Percentiles rank a stretch among this genome's conserved stretches.
These are phyloP conservation scores for Sphaerulina populicola DNA, from an alignment of 2,329 filamentous ascomycete genomes.

Conservation along the genomic window DNA sequence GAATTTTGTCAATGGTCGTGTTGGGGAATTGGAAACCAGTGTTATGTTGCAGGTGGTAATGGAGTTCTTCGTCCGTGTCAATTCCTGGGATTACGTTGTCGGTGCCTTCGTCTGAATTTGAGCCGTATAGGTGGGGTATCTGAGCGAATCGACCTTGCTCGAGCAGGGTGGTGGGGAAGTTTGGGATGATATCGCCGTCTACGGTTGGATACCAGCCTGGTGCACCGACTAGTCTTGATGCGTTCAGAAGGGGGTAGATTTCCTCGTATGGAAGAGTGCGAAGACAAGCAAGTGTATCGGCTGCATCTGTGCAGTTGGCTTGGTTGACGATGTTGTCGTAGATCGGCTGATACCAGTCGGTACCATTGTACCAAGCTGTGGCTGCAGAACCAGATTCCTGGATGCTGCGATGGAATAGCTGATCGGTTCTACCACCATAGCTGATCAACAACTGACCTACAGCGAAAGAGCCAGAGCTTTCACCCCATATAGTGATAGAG, in stretches of 20 bases:
- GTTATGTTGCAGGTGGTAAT: constrained; percentile 14
- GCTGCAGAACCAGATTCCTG: constrained; percentile 35
- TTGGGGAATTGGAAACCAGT: constrained; percentile 19
- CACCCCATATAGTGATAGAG: constrained; percentile 17
- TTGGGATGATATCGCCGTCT: constrained; percentile 50
- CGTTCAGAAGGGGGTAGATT: constrained; percentile 19
- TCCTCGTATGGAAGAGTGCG: constrained; percentile 38
- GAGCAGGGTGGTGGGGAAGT: constrained; percentile 48
- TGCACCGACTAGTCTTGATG: constrained; percentile 20
- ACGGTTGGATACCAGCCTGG: constrained; percentile 39
- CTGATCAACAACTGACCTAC: constrained; percentile 41
- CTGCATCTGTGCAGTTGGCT: constrained; percentile 15
- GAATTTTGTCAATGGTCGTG: constrained; percentile 17
- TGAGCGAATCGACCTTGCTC: constrained; percentile 53
- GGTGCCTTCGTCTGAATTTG: constrained; percentile 59
- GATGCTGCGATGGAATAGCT: constrained; percentile 41
- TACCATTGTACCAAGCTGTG: constrained; percentile 20
- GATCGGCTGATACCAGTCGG: constrained; percentile 42
- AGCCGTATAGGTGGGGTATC: constrained; percentile 52
- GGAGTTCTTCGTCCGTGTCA: constrained; percentile 30
- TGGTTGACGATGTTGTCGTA: constrained; percentile 54
- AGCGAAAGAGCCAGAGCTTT: constrained; percentile 36
- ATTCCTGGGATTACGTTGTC: constrained; percentile 50
- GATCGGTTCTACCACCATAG: constrained; percentile 41
- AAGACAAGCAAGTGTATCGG: constrained; percentile 48